Evolutionary conservation across 2,329 filamentous ascomycete genomes (phyloP), one percentile per base, ranked within the genome.

Genomic region (Fusarium mexicanum): DNA sequence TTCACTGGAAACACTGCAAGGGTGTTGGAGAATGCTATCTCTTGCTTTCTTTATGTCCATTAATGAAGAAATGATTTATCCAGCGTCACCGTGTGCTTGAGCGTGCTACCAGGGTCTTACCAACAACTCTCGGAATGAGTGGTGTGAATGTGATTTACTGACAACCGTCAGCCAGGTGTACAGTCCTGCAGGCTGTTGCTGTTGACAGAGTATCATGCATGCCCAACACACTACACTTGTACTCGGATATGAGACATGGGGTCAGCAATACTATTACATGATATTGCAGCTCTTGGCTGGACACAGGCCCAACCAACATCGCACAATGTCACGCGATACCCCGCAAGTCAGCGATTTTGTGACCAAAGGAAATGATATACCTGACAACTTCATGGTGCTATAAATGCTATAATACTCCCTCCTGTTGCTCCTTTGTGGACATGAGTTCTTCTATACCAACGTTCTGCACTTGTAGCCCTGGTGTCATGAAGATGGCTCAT

Each of bases 251-350:
- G 38, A 58, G 47, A 71, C 64, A 76, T 71, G 74, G 74, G 41
- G 68, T 70, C 46, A 64, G 60, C 17, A 60, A 71, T 76, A 71
- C 61, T 37, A 60, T 78, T 78, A 75, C 76, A 75, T 77, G 74
- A 78, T 61, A 63, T 53, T 78, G 75, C 76, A 77, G 69, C 64
- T 78, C 67, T 77, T 76, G 76, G 73, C 72, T 59, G 24, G 69
- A 31, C 31, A 43, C 47, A 61, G 40, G 37, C 37, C 67, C 47
- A 48, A 63, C 35, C 59, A 68, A 74, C 48, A 64, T 41, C 41
- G 57, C 63, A 60, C 61, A 67, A 69, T 24, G 63, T 78, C 76
- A 76, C 74, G 69, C 74, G 55, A 74, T 77, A 71, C 70, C 76
- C 76, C 76, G 68, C 76, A 77, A 46, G 44, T 33, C 63, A 60